Evolutionary conservation across 306 rosid species (phyloP), one percentile per base, ranked within the genome.

Genomic region (Nissolia schottii): DNA sequence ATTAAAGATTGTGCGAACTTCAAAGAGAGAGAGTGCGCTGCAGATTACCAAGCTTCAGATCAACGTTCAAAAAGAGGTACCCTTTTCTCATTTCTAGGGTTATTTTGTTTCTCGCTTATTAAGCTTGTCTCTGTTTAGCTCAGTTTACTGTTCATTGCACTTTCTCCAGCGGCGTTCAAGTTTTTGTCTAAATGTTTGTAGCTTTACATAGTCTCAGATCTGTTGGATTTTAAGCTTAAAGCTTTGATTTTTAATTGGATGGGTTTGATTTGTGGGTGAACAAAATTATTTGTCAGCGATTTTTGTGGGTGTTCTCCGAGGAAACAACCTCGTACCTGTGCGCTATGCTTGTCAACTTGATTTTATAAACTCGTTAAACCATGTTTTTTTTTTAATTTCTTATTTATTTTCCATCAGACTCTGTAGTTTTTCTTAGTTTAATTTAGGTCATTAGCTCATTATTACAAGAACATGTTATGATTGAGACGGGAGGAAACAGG

Each of bases 161-260:
- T 24, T 38, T 61, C 73, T 59, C 41, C n/a, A 43, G 29, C 15
- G 14, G 7, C 13, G 48, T 66, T 58, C 50, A 10, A 27, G 20
- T 57, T 49, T 24, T 20, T 22, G 5, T 65, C 46, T 20, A 34
- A 67, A 38, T n/a, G 22, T 50, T 80, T 53, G 29, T 28, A 7
- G 11, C 50, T 76, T 67, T 60, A 24, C 54, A 3, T 64, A 46
- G 68, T 74, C 12, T 75, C 78, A 81, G 88, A 80, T 85, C 86
- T 76, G 83, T 69, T 25, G n/a, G 81, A 23, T 45, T 49, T 64
- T 16, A 4, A 6, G 48, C 20, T 79, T 59, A 41, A 54, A 56
- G 37, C 1, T 43, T 34, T 53, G 55, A 40, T 43, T 49, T 58
- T 40, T 67, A 22, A 46, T 65, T 5, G 0, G 16, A 31, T 31